These are phyloP conservation scores for Erysimum cheiri DNA, from an alignment of 441 rosid species.

Conservation along the genomic window DNA sequence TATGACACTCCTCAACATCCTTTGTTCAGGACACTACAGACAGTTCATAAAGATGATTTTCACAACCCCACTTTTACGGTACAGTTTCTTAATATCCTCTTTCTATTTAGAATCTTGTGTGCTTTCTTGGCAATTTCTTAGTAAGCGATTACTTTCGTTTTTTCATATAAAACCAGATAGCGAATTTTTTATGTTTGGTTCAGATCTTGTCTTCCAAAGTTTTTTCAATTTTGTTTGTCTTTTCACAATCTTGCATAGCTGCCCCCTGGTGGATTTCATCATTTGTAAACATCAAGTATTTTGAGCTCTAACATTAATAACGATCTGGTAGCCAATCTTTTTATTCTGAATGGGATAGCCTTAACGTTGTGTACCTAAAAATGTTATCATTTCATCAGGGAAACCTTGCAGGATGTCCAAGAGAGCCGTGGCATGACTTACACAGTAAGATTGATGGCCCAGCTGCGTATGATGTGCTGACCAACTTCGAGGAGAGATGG, in stretches of 20 bases:
- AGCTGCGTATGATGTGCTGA: conserved; percentile 92
- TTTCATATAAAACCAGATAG: conserved; percentile 1
- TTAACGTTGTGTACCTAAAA: conserved; percentile 4
- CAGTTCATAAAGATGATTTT: conserved; percentile 82
- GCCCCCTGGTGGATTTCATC: not conserved
- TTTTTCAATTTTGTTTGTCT: not conserved
- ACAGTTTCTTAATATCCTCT: conserved; percentile 38
- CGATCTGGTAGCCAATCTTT: not conserved
- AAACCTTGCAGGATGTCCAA: conserved; percentile 54
- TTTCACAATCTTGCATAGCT: conserved; percentile 2
- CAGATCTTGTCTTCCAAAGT: conserved; percentile 8
- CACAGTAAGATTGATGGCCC: conserved; percentile 95
- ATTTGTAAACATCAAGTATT: conserved; percentile 16
- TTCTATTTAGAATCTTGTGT: conserved; percentile 13
- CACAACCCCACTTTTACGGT: conserved; percentile 95
- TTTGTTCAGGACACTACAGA: conserved; percentile 71
- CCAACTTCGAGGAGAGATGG: conserved; percentile 97
- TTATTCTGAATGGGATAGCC: conserved; percentile 3
- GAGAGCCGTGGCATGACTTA: conserved; percentile 99
- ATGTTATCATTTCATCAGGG: conserved; percentile 35
- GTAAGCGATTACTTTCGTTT: conserved; percentile 9
- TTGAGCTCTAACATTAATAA: conserved; percentile 10
- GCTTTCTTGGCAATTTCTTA: conserved; percentile 25
- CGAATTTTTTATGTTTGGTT: not conserved
- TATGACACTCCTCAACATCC: conserved; percentile 94